Conservation (phyloP, 2,329 filamentous ascomycete species). For the Sporothrix brasiliensis region DNA sequence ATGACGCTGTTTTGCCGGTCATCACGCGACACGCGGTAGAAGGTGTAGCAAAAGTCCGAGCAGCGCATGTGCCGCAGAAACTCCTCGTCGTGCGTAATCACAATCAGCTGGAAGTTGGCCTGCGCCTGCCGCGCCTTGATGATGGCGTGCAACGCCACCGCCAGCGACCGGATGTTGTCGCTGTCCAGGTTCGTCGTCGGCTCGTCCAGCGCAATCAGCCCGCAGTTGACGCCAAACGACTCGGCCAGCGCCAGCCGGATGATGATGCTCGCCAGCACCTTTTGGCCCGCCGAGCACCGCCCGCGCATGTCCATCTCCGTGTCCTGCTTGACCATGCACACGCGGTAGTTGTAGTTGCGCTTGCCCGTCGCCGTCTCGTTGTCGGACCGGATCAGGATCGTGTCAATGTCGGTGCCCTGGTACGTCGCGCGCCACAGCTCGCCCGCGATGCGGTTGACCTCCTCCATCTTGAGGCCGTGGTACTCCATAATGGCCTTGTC, state of each 20-base stretch:
- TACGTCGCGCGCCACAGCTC: slow-evolving; percentile 98
- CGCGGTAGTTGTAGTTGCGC: slow-evolving; percentile 92
- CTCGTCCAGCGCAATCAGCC: slow-evolving; percentile 89
- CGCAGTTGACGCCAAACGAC: slow-evolving; percentile 94
- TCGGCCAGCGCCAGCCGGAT: slow-evolving; percentile 95
- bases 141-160: slow-evolving; percentile 81
- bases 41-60: slow-evolving; percentile 88
- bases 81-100: slow-evolving; percentile 98
- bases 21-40: slow-evolving; percentile 83
- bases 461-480: slow-evolving; percentile 95
- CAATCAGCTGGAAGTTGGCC: slow-evolving; percentile 94
- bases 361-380: slow-evolving; percentile 63
- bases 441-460: slow-evolving; percentile 91
- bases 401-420: slow-evolving; percentile 95
- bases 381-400: slow-evolving; percentile 91
- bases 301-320: slow-evolving; percentile 99
- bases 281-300: slow-evolving; percentile 93
- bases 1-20: slow-evolving; percentile 87
- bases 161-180: slow-evolving; percentile 91
- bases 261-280: slow-evolving; percentile 94
- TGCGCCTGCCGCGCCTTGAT: slow-evolving; percentile 82
- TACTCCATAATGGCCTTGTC: slow-evolving; percentile 98
- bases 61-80: slow-evolving; percentile 93
- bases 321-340: slow-evolving; percentile 97
- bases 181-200: slow-evolving; percentile 95